Evolutionary conservation across 176 grass and related monocot genomes (phyloP).

Genomic region (Guadua angustifolia): DNA sequence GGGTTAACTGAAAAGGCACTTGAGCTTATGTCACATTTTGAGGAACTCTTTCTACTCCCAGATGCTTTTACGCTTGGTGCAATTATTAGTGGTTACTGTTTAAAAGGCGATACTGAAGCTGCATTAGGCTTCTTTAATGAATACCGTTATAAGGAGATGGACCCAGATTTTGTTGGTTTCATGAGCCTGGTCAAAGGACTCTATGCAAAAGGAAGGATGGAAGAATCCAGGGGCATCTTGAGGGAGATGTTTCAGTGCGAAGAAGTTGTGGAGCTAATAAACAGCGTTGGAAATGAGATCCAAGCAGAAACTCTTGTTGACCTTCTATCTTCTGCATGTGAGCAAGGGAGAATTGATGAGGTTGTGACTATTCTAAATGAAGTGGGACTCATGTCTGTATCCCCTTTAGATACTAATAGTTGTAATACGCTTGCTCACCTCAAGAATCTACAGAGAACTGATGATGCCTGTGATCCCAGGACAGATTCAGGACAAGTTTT

Average conservation of each 20-base stretch:
- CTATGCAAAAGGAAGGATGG: slow-evolving; percentile 87
- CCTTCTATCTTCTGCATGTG: slow-evolving; percentile 73
- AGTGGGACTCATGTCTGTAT: slow-evolving; percentile 57
- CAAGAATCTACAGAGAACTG: slow-evolving; percentile 51
- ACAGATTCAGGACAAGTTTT: slow-evolving; percentile 31
- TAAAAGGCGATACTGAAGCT: slow-evolving; percentile 75
- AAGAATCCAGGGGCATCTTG: slow-evolving; percentile 79
- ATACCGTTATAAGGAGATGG: slow-evolving; percentile 50
- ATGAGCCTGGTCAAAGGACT: slow-evolving; percentile 75
- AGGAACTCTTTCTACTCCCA: slow-evolving; percentile 58
- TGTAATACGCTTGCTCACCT: slow-evolving; percentile 42
- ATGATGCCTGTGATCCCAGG: slow-evolving; percentile 36
- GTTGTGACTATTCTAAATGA: slow-evolving; percentile 76
- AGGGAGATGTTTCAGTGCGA: slow-evolving; percentile 77
- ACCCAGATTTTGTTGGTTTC: slow-evolving; percentile 86
- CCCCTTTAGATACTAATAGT: slow-evolving; percentile 48
- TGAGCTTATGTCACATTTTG: slow-evolving; percentile 64
- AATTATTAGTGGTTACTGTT: slow-evolving; percentile 68
- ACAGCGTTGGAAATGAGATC: slow-evolving; percentile 65
- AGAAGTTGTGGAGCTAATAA: slow-evolving; percentile 66
- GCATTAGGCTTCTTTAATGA: slow-evolving; percentile 70
- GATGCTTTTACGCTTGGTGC: slow-evolving; percentile 79
- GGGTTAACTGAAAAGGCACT: slow-evolving; percentile 72
- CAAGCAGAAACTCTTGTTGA: slow-evolving; percentile 62
- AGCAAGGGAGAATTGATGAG: slow-evolving; percentile 80